Percentiles rank a stretch among this genome's conserved stretches.
Evolutionary conservation across 352 stramenopile species (phyloP).

Genomic region (Plasmopara halstedii): DNA sequence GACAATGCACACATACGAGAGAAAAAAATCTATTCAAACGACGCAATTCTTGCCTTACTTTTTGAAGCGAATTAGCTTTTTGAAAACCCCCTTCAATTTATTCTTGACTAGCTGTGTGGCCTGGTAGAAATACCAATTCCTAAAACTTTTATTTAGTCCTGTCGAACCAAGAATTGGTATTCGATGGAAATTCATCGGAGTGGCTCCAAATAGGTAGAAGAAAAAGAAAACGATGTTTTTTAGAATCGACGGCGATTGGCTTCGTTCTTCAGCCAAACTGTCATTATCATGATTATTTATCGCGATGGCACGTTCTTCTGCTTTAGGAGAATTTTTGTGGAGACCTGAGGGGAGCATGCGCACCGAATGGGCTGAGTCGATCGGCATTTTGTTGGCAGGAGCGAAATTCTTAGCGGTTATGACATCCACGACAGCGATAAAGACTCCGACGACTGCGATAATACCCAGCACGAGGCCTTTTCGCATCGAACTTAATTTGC

Average conservation of each 20-base stretch:
- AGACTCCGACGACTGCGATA: neutral
- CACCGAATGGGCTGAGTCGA: neutral
- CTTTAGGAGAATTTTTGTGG: neutral
- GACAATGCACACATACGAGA: too few relatives aligned
- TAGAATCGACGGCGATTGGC: neutral
- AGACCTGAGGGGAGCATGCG: neutral
- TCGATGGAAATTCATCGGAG: neutral
- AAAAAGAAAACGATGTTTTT: neutral
- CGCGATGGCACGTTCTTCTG: neutral
- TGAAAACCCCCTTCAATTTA: too few relatives aligned
- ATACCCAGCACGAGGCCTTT: neutral
- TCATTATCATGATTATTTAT: neutral
- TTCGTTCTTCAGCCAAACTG: neutral
- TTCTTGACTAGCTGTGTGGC: too few relatives aligned
- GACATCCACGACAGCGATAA: neutral
- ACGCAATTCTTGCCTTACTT: too few relatives aligned
- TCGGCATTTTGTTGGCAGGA: neutral
- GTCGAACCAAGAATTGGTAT: neutral
- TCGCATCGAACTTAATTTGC: neutral
- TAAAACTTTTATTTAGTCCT: neutral
- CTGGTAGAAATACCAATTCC: neutral
- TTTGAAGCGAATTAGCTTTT: too few relatives aligned
- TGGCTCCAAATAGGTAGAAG: neutral
- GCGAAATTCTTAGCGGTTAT: neutral
- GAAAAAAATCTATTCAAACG: too few relatives aligned